These are phyloP conservation scores for Nannochloris sp. DNA, from an alignment of 139 green algal species.

Conservation along the genomic window DNA sequence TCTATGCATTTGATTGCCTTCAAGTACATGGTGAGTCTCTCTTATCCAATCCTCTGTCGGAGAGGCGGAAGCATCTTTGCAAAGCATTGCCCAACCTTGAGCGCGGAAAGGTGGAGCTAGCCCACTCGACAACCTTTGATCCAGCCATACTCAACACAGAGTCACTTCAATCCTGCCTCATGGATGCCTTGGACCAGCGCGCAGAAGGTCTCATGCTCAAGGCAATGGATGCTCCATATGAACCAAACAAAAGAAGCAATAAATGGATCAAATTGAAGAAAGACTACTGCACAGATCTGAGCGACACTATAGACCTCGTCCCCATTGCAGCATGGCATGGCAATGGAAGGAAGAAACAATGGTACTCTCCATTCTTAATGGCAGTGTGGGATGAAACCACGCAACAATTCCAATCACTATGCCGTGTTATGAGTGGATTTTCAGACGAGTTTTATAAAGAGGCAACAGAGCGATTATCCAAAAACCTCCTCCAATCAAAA, in stretches of 20 bases:
- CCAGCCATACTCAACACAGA: background rate
- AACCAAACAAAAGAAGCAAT: conserved; percentile 62
- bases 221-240: conserved; percentile 47
- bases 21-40: conserved; percentile 49
- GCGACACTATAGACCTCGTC: conserved; percentile 83
- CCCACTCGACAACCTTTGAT: conserved; percentile 25
- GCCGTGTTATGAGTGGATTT: conserved; percentile 84
- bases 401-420: conserved; percentile 64
- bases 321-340: conserved; percentile 84
- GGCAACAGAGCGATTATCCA: conserved; percentile 36
- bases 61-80: conserved; percentile 30
- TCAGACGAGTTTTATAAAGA: conserved; percentile 76
- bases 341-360: conserved; percentile 64
- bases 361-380: conserved; percentile 83
- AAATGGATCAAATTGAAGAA: conserved; percentile 73
- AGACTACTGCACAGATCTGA: conserved; percentile 78
- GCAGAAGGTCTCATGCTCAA: conserved; percentile 83
- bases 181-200: conserved; percentile 43
- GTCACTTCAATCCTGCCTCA: conserved; percentile 42
- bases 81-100: conserved; percentile 31
- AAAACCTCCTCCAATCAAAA: conserved; percentile 22
- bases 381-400: conserved; percentile 64
- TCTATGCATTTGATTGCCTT: conserved; percentile 86
- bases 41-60: conserved; percentile 39
- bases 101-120: conserved; percentile 62